A percentile compares a stretch with the other conserved stretches of the same genome.
These are phyloP conservation scores for Aspergillus incahuasiensis DNA, from an alignment of 495 filamentous ascomycete genomes.

Conservation along the genomic window DNA sequence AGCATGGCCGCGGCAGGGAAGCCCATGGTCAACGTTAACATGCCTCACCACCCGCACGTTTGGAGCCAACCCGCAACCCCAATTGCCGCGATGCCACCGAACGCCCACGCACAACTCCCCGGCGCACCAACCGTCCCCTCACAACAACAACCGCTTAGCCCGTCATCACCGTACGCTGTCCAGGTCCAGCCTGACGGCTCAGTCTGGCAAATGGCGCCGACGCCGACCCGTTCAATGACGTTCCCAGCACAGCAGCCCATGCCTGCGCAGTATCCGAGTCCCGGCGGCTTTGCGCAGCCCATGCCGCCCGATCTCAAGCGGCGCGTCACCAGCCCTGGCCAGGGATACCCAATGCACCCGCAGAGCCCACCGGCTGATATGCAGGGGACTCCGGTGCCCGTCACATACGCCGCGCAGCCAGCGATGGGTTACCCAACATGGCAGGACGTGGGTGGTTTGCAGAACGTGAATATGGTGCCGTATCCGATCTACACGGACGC, in stretches of 20 bases:
- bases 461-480: constrained; percentile 31
- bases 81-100: constrained; percentile 24
- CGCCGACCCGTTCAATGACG: constrained; percentile 36
- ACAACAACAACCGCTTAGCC: constrained; percentile 30
- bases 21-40: constrained; percentile 25
- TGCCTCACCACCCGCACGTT: constrained; percentile 21
- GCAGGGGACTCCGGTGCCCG: constrained; percentile 27
- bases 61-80: constrained; percentile 28
- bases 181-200: constrained; percentile 40
- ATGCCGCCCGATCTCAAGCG: constrained; percentile 38
- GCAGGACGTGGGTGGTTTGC: constrained; percentile 36
- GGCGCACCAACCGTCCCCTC: constrained; percentile 32
- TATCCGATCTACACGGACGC: constrained; percentile 38
- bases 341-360: constrained; percentile 23
- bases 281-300: constrained; percentile 29
- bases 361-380: constrained; percentile 30
- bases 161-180: constrained; percentile 29
- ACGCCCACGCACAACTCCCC: constrained; percentile 28
- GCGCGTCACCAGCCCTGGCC: constrained; percentile 41
- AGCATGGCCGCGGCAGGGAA: constrained; percentile 33
- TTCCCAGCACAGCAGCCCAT: constrained; percentile 35
- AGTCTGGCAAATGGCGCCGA: constrained; percentile 36
- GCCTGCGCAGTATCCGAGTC: constrained; percentile 22
- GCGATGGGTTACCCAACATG: constrained; percentile 35
- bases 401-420: constrained; percentile 33